Evolutionary conservation across 208 protist genomes (phyloP).

Genomic region (Porcisia deanei): DNA sequence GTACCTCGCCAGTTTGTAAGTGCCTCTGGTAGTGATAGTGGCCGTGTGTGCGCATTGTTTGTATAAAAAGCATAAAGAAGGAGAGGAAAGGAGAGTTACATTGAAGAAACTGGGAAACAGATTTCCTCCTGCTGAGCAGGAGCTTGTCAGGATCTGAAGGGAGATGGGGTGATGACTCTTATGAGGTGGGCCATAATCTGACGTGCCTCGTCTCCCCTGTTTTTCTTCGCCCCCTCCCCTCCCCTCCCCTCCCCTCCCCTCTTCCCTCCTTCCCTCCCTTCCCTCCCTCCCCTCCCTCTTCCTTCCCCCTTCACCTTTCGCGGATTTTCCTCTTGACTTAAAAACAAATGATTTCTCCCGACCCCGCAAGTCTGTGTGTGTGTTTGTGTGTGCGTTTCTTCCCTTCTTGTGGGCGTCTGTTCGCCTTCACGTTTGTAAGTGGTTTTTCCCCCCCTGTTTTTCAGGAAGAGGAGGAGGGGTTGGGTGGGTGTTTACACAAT

Average conservation of each 20-base stretch:
- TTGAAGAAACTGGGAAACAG: not conserved
- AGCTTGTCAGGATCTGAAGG: too few relatives aligned
- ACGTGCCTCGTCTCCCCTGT: not conserved
- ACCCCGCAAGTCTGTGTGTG: not conserved
- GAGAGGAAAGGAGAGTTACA: too few relatives aligned
- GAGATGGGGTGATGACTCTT: too few relatives aligned
- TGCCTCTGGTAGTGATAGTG: too few relatives aligned
- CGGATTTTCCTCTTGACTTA: not conserved
- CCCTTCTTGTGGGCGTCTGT: too few relatives aligned
- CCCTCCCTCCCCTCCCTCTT: not conserved
- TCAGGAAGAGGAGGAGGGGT: too few relatives aligned
- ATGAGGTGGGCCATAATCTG: not conserved
- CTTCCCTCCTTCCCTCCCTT: not conserved
- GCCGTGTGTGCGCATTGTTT: not conserved
- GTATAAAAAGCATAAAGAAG: not conserved
- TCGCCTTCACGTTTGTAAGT: too few relatives aligned
- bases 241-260: not conserved
- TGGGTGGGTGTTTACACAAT: too few relatives aligned
- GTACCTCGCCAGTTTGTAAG: slow-evolving; percentile 47
- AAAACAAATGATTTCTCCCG: not conserved
- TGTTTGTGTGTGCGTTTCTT: not conserved
- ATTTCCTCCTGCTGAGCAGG: not conserved
- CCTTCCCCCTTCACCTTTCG: not conserved
- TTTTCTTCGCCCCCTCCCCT: not conserved
- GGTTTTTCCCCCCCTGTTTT: too few relatives aligned